Conservation (phyloP, 2,329 filamentous ascomycete species). For the Lithohypha guttulata region DNA sequence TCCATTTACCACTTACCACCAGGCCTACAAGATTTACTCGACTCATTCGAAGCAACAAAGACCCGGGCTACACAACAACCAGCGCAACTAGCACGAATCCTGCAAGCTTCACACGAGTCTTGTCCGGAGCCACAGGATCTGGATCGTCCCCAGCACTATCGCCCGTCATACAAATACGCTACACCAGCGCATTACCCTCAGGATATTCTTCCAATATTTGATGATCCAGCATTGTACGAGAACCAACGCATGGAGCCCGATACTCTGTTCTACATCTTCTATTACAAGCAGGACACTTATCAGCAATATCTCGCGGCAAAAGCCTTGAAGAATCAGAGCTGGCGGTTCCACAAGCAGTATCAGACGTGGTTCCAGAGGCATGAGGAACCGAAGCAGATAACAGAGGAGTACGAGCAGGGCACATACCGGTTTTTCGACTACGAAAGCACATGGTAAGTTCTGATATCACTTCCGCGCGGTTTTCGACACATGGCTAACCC, state of each 20-base stretch:
- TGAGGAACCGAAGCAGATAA: slow-evolving; percentile 96
- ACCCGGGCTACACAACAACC: slow-evolving; percentile 52
- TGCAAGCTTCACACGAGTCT: slow-evolving; percentile 61
- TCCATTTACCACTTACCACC: slow-evolving; percentile 88
- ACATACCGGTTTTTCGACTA: slow-evolving; percentile 99
- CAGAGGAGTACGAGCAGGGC: slow-evolving; percentile 96
- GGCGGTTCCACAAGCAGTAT: slow-evolving; percentile 99
- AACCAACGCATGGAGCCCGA: slow-evolving; percentile 75
- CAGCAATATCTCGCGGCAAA: slow-evolving; percentile 94
- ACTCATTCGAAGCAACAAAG: slow-evolving; percentile 79
- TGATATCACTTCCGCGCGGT: slow-evolving; percentile 5
- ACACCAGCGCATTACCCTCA: slow-evolving; percentile 80
- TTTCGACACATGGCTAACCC: slow-evolving; percentile 10
- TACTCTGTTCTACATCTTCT: slow-evolving; percentile 96
- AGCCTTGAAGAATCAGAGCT: slow-evolving; percentile 95
- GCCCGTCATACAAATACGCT: slow-evolving; percentile 68
- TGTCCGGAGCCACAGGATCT: slow-evolving; percentile 68
- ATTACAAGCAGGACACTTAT: slow-evolving; percentile 93
- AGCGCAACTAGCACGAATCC: slow-evolving; percentile 59
- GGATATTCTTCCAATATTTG: slow-evolving; percentile 81
- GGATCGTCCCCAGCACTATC: slow-evolving; percentile 73
- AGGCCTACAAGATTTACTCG: slow-evolving; percentile 77
- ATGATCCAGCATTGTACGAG: slow-evolving; percentile 76
- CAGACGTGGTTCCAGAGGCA: slow-evolving; percentile 99
- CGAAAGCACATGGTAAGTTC: slow-evolving; percentile 86